These are phyloP conservation scores for Puccinia polysora DNA, from an alignment of 1,284 basidiomycete species.

Conservation along the genomic window DNA sequence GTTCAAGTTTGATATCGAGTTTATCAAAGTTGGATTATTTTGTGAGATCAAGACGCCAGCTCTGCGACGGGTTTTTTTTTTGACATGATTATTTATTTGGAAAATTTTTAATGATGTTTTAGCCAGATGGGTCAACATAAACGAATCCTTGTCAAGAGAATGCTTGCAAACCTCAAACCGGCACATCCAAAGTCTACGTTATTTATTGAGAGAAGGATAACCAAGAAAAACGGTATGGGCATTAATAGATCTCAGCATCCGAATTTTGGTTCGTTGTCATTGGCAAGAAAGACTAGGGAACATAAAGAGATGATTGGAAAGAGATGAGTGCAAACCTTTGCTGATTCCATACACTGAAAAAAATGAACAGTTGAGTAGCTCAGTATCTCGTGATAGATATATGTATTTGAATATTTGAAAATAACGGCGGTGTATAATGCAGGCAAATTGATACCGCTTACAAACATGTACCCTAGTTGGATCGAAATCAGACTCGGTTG, in stretches of 20 bases:
- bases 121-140: background rate
- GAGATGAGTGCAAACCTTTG: background rate
- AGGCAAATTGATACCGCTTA: background rate
- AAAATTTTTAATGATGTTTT: no score
- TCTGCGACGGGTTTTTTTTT: background rate
- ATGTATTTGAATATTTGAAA: no score
- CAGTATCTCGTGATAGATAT: no score
- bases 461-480: background rate
- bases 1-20: background rate
- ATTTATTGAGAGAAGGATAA: background rate
- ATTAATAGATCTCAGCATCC: no score
- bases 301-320: background rate
- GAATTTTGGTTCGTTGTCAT: no score
- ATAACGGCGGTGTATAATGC: no score
- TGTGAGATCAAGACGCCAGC: conserved; percentile 19
- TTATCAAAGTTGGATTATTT: background rate
- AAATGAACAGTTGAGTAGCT: background rate
- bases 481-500: background rate
- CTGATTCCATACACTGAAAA: conserved; percentile 17
- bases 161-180: conserved; percentile 2
- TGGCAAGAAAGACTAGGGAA: background rate
- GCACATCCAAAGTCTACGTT: conserved; percentile 2
- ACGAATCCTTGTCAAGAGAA: background rate
- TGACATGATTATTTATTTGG: no score
- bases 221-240: background rate